Evolutionary conservation across 257 asterid species (phyloP).

Genomic region (Petunia axillaris): DNA sequence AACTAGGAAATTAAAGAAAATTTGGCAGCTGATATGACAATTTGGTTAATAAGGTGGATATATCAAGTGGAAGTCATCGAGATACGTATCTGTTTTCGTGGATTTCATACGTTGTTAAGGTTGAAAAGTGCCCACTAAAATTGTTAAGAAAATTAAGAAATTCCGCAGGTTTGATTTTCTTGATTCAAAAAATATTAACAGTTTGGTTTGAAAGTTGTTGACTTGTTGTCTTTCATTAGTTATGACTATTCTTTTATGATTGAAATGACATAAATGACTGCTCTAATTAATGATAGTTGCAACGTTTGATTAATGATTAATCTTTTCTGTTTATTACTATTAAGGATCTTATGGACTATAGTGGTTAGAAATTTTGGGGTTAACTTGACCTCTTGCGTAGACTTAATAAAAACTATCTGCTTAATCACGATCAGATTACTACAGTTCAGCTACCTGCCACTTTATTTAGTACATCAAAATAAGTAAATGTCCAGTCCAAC

Average conservation of each 20-base stretch:
- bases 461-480: not conserved
- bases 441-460: not conserved
- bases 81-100: conserved; percentile 41
- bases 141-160: conserved; percentile 23
- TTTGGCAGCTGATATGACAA: not conserved
- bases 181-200: not conserved
- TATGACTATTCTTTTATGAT: too few relatives aligned
- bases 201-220: not conserved
- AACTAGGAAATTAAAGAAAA: not conserved
- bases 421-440: not conserved
- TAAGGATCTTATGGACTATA: not conserved
- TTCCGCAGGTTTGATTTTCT: conserved; percentile 29
- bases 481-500: not conserved
- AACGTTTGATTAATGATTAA: not conserved
- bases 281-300: not conserved
- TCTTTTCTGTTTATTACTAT: too few relatives aligned
- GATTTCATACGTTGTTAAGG: conserved; percentile 48
- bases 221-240: not conserved
- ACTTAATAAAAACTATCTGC: not conserved
- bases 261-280: too few relatives aligned
- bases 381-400: not conserved
- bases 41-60: not conserved
- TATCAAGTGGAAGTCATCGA: conserved; percentile 26
- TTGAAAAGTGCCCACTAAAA: not conserved
- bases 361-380: not conserved